Evolutionary conservation across 228 moss, liverwort and hornwort species (phyloP).

Genomic region (Sphagnum fallax): DNA sequence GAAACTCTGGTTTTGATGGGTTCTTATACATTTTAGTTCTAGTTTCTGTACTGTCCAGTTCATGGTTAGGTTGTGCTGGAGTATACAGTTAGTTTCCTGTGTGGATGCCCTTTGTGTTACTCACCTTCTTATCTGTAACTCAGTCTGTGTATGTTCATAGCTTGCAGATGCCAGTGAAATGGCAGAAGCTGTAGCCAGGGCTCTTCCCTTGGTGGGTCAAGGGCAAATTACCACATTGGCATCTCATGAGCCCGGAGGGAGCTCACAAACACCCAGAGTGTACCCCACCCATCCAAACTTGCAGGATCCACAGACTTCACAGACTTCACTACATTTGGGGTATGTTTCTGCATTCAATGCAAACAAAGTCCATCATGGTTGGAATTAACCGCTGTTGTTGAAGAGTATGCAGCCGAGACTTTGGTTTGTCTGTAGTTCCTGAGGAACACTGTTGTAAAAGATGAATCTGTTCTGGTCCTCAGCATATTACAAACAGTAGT

Average conservation of each 20-base stretch:
- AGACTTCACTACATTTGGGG: conserved; percentile 76
- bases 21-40: neutral
- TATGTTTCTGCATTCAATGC: neutral
- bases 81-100: neutral
- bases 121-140: too few relatives aligned
- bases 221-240: conserved; percentile 38
- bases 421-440: too few relatives aligned
- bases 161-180: conserved; percentile 84
- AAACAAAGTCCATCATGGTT: too few relatives aligned
- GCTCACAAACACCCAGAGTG: conserved; percentile 46
- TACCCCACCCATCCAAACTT: conserved; percentile 73
- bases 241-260: conserved; percentile 48
- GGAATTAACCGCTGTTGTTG: too few relatives aligned
- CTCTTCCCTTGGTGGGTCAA: conserved; percentile 50
- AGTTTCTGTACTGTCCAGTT: neutral
- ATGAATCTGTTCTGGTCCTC: too few relatives aligned
- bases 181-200: conserved; percentile 59
- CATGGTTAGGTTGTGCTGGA: too few relatives aligned
- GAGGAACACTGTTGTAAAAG: too few relatives aligned
- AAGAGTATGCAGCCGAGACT: too few relatives aligned
- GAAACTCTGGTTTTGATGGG: neutral
- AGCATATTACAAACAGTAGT: too few relatives aligned
- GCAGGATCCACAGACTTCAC: conserved; percentile 75
- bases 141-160: conserved; percentile 10
- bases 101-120: neutral